Percentiles rank a stretch among this genome's conserved stretches.
Evolutionary conservation across 2,329 filamentous ascomycete species (phyloP).

Genomic region (Alternaria tenuissima): DNA sequence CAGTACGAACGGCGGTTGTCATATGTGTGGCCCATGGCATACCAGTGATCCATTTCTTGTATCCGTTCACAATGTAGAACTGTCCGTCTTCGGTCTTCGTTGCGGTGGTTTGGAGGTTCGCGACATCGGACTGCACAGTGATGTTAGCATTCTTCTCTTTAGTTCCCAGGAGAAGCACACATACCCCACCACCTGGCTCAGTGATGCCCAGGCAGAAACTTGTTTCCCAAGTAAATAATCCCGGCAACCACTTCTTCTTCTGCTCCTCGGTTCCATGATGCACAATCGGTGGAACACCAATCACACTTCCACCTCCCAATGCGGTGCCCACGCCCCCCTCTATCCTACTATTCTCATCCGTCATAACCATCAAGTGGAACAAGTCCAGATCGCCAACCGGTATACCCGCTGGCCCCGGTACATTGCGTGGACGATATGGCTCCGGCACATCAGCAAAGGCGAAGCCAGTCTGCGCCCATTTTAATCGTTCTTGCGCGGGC

Average conservation of each 20-base stretch:
- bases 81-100: slow-evolving; percentile 78
- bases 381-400: slow-evolving; percentile 48
- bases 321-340: slow-evolving; percentile 67
- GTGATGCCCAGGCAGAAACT: slow-evolving; percentile 72
- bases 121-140: slow-evolving; percentile 64
- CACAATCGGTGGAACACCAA: slow-evolving; percentile 71
- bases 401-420: slow-evolving; percentile 50
- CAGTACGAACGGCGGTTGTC: slow-evolving; percentile 69
- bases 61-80: slow-evolving; percentile 72
- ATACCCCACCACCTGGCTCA: slow-evolving; percentile 63
- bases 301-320: slow-evolving; percentile 67
- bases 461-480: slow-evolving; percentile 54
- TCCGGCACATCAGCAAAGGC: slow-evolving; percentile 55
- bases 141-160: slow-evolving; percentile 12
- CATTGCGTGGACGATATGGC: slow-evolving; percentile 53
- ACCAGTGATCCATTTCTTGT: slow-evolving; percentile 75
- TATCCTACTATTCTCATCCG: slow-evolving; percentile 64
- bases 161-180: slow-evolving; percentile 9
- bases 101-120: slow-evolving; percentile 69
- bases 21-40: slow-evolving; percentile 68
- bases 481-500: slow-evolving; percentile 55
- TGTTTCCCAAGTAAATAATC: slow-evolving; percentile 65
- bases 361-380: slow-evolving; percentile 59
- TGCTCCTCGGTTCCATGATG: slow-evolving; percentile 68
- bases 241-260: slow-evolving; percentile 66